Evolutionary conservation across 495 filamentous ascomycete species (phyloP), one percentile per base, ranked within the genome.

Genomic region (Aspergillus panamensis): DNA sequence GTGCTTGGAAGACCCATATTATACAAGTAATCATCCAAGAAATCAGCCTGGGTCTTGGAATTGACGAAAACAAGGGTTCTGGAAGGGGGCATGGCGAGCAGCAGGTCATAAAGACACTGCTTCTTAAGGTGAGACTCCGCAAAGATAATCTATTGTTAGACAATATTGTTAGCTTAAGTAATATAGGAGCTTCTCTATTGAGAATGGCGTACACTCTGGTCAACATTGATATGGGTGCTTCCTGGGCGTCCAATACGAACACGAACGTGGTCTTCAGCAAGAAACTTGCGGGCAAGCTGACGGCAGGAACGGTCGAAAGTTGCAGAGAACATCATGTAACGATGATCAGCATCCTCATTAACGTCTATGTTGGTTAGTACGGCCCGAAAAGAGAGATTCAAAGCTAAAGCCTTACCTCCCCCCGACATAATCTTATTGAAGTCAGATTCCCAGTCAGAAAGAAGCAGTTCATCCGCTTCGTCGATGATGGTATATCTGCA

Each of bases 61-160:
- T 96, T 96, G 71, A 91, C 90, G 66, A 98, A 98, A 55, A 97
- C 84, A 51, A 98, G 81, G 3, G 91, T 96, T n/a, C 95, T 85
- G 1, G 79, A 81, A 19, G 90, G 89, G 0, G 81, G 74, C 59
- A 85, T 72, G 2, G 84, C 80, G 20, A 84, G 70, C 0, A 98
- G 70, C 1, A 96, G 77, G 58, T 96, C 90, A 42, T 84, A 79
- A 2, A 96, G 76, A 13, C 84, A 84, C 21, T 86, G 58, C 45
- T 81, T 82, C 77, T 97, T 97, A 65, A 72, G 59, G 3, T 69
- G 45, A 0, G 79, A 72, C 0, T 88, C 83, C 3, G 85, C 83
- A 39, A 72, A 88, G 61, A 91, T 53, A 45, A 96, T 62, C 67
- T 86, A 29, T 16, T 14, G 31, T 25, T 25, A n/a, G 9, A 17